A percentile compares a stretch with the other conserved stretches of the same genome.
Conservation (phyloP, 192 early-diverging fungal species). For the Spinellus fusiger region DNA sequence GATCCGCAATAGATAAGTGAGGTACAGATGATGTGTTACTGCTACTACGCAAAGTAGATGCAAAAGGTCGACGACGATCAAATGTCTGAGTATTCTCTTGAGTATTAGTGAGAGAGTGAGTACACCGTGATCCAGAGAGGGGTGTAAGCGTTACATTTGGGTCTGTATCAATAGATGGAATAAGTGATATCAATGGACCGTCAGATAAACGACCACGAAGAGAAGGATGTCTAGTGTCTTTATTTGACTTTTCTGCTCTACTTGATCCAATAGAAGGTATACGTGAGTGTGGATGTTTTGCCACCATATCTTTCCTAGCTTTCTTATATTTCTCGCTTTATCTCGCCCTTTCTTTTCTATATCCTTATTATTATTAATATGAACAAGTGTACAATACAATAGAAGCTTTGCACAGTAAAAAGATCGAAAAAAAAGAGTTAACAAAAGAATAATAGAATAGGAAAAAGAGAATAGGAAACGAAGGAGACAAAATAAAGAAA, state of each 20-base stretch:
- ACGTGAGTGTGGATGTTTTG: background rate
- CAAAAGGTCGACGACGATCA: background rate
- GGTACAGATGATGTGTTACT: constrained; percentile 1
- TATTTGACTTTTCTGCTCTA: background rate
- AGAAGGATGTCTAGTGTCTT: background rate
- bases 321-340: background rate
- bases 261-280: background rate
- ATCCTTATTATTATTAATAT: background rate
- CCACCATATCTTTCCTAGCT: background rate
- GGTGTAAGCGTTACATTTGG: background rate
- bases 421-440: background rate
- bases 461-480: background rate
- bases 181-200: background rate
- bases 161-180: background rate
- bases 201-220: background rate
- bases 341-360: background rate
- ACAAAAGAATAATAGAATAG: background rate
- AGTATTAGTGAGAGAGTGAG: background rate
- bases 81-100: background rate
- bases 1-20: constrained; percentile 23
- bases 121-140: background rate
- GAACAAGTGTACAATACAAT: background rate
- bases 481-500: background rate
- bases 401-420: background rate
- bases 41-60: background rate